These are phyloP conservation scores for Mortierella alpina DNA, from an alignment of 192 early-diverging fungal genomes.

Conservation along the genomic window DNA sequence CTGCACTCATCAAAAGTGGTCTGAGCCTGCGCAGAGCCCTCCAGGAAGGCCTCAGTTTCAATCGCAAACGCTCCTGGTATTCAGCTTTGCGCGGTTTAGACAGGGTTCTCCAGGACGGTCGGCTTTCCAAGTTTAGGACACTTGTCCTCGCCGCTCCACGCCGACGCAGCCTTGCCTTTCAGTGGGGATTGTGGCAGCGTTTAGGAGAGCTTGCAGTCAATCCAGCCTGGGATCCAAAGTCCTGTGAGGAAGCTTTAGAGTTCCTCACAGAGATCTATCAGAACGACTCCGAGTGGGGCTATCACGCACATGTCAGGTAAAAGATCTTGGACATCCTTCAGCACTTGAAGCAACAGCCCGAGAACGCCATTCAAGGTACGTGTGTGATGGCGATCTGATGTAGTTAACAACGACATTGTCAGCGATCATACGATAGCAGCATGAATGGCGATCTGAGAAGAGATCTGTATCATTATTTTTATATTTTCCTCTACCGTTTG, in stretches of 20 bases:
- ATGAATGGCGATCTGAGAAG: conserved; percentile 15
- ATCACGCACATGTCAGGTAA: conserved; percentile 13
- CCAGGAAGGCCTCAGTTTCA: background rate
- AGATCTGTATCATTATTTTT: background rate
- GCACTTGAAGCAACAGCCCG: conserved; percentile 7
- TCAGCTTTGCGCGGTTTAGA: conserved; percentile 5
- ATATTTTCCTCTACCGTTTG: conserved; percentile 8
- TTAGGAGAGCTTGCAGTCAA: conserved; percentile 9
- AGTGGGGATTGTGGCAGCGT: conserved; percentile 12
- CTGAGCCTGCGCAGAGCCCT: background rate
- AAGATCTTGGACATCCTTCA: conserved; percentile 10
- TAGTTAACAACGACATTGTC: conserved; percentile 10
- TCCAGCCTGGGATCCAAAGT: conserved; percentile 17
- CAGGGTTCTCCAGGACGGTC: conserved; percentile 7
- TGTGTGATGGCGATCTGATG: background rate
- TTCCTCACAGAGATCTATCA: conserved; percentile 11
- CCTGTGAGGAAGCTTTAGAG: conserved; percentile 9
- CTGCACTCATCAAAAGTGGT: conserved; percentile 1
- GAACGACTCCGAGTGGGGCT: conserved; percentile 5
- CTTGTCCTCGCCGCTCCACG: conserved; percentile 2
- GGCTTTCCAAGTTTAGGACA: conserved; percentile 5
- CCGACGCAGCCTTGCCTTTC: conserved; percentile 12
- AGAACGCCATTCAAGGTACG: conserved; percentile 14
- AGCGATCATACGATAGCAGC: background rate
- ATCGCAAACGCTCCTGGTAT: conserved; percentile 5